Percentiles rank a stretch among this genome's conserved stretches.
phyloP scores from a whole-genome alignment of 495 filamentous ascomycete genomes.

The Parmelia sp. region DNA sequence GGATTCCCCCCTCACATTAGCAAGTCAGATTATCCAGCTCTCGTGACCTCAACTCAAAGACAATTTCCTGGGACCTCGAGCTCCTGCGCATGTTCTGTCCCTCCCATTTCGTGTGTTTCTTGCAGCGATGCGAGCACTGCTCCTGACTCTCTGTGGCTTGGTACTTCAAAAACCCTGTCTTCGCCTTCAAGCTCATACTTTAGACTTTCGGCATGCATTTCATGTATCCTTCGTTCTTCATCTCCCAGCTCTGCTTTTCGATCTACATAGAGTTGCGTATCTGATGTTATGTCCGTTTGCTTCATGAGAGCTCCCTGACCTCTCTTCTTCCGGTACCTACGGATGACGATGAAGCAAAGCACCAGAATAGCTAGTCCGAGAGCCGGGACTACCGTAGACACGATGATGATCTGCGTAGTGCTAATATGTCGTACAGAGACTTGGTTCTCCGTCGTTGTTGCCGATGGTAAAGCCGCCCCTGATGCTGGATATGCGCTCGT shows the following conservation, averaged over 20 bases:
- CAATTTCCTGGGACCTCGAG: neutral
- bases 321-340: neutral
- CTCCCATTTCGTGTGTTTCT: neutral
- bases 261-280: neutral
- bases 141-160: neutral
- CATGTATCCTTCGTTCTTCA: conserved; percentile 4
- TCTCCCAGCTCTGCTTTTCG: conserved; percentile 8
- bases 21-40: no score
- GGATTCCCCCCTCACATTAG: no score
- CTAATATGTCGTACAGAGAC: neutral
- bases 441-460: neutral
- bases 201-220: neutral
- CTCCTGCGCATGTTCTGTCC: neutral
- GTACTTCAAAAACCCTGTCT: neutral
- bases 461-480: neutral
- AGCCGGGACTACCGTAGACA: neutral
- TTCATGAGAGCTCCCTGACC: neutral
- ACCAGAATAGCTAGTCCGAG: neutral
- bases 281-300: neutral
- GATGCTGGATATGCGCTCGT: no score
- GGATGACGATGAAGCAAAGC: neutral
- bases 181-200: neutral
- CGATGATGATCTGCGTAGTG: neutral
- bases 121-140: neutral
- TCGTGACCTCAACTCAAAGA: no score